These are phyloP conservation scores for Mycena albidolilacea DNA, from an alignment of 768 basidiomycete genomes.

Conservation along the genomic window DNA sequence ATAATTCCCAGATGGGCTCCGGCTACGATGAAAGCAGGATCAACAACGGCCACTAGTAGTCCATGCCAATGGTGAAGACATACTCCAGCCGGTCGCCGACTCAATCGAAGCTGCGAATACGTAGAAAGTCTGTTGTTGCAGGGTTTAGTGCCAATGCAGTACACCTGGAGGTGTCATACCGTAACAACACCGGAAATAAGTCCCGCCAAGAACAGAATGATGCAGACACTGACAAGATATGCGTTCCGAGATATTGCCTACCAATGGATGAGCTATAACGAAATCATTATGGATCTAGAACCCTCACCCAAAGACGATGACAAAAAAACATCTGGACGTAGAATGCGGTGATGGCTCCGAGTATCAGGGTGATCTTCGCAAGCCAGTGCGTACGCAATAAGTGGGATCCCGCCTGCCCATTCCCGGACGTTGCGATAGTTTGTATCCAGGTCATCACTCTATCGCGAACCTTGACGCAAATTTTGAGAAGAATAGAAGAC, in stretches of 20 bases:
- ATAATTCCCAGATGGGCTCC: neutral
- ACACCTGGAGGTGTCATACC: neutral
- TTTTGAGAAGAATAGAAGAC: neutral
- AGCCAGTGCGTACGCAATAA: neutral
- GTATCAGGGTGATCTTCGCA: no score
- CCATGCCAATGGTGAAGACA: neutral
- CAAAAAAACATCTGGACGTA: neutral
- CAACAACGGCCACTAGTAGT: no score
- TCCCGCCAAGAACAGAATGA: neutral
- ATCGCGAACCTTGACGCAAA: neutral
- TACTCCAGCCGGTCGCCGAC: neutral
- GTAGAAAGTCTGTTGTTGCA: neutral
- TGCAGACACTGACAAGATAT: neutral
- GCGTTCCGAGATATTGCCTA: neutral
- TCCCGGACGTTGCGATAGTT: neutral
- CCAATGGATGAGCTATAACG: neutral
- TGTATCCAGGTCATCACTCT: constrained; percentile 4
- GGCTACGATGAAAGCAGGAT: neutral
- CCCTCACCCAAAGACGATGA: neutral
- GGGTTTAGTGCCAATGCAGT: no score
- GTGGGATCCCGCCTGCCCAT: neutral
- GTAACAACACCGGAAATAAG: neutral
- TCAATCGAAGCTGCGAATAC: neutral
- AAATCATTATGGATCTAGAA: neutral
- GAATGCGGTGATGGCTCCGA: no score